Conservation (phyloP, 2,329 filamentous ascomycete genomes). For the Penicillium fuscoglaucum region DNA sequence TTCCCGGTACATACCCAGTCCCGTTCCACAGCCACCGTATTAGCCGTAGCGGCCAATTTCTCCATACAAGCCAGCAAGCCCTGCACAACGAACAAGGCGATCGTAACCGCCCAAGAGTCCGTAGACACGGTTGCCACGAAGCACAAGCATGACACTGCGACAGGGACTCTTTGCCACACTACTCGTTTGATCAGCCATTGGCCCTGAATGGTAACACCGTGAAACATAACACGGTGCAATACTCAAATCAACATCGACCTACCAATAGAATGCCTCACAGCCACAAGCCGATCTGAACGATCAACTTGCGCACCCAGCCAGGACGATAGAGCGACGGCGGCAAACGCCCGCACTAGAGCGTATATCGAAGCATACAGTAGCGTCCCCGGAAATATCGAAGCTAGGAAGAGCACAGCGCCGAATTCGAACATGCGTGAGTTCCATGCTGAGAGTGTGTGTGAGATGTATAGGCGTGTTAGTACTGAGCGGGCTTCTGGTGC, state of each 20-base stretch:
- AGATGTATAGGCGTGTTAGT: constrained; percentile 51
- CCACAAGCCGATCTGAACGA: constrained; percentile 50
- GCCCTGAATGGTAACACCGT: neutral
- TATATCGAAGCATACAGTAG: constrained; percentile 69
- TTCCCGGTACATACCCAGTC: constrained; percentile 57
- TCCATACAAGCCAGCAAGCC: constrained; percentile 65
- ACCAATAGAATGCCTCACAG: constrained; percentile 54
- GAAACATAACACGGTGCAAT: neutral
- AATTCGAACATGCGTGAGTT: constrained; percentile 67
- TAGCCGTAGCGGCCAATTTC: constrained; percentile 65
- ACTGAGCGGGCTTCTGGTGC: constrained; percentile 12
- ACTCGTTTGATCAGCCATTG: neutral
- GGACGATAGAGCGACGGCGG: constrained; percentile 61
- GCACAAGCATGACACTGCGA: constrained; percentile 51
- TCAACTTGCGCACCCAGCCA: constrained; percentile 63
- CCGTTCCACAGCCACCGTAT: constrained; percentile 67
- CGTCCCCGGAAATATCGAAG: constrained; percentile 57
- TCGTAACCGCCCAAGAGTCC: constrained; percentile 3
- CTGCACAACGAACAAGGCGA: constrained; percentile 36
- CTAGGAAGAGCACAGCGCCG: constrained; percentile 60
- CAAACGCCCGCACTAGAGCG: constrained; percentile 59
- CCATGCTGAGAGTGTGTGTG: constrained; percentile 50
- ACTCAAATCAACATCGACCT: constrained; percentile 1
- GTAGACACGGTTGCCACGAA: constrained; percentile 42
- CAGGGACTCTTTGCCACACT: constrained; percentile 43